phyloP scores from a whole-genome alignment of 1,284 basidiomycete genomes.

The Sphaerobolus stellatus region DNA sequence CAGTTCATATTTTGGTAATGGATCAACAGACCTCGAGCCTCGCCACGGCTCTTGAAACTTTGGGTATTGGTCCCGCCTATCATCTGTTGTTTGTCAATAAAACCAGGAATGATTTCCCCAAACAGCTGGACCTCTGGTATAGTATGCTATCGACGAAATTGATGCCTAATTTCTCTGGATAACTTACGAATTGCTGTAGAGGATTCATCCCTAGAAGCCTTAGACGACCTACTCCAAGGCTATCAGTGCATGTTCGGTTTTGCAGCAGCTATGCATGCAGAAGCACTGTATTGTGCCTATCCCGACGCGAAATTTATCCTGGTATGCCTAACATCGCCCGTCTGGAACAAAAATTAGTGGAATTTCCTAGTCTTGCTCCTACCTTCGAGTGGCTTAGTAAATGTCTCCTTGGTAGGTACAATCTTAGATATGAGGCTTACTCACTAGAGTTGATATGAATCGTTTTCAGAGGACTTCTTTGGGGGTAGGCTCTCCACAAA shows the following conservation, averaged over 20 bases:
- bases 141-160: no score
- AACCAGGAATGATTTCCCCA: no score
- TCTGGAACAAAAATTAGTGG: neutral
- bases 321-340: neutral
- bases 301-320: slow-evolving; percentile 7
- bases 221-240: neutral
- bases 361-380: neutral
- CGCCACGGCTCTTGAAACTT: neutral
- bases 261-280: neutral
- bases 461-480: no score
- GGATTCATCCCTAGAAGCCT: neutral
- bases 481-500: no score
- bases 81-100: neutral
- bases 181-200: no score
- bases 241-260: neutral
- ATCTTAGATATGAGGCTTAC: no score
- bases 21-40: neutral
- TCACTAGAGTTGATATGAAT: no score
- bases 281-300: slow-evolving; percentile 1
- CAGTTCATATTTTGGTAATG: neutral
- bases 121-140: no score
- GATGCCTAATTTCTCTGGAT: no score
- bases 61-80: neutral
- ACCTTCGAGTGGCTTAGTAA: no score
- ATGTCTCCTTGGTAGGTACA: no score